Base-by-base conservation (phyloP, 1,284 basidiomycete genomes). In the Moniliella sp. region DNA sequence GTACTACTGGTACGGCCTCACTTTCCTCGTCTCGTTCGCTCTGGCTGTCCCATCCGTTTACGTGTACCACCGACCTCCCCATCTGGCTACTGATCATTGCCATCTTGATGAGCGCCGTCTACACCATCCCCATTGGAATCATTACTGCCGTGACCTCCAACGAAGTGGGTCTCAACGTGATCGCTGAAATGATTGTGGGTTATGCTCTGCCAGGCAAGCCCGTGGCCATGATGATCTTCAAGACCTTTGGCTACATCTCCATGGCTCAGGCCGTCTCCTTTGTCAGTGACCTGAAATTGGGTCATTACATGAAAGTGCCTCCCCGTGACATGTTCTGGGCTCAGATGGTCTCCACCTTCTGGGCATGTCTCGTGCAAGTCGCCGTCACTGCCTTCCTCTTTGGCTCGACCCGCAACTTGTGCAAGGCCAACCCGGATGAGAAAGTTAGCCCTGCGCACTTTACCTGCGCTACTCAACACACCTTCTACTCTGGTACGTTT, bases 281-380 rank as follows among this genome's bases (percentile, higher is more conserved):
- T 50, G 71, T 82, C 0, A 78, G 84, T 54, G 84, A 91, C 62
- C 67, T 93, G 48, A 97, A 97, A 62, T 64, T 94, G 2, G 88
- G 86, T 0, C 88, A 97, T 60, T 97, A 97, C 61, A 76, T 94
- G 68, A 97, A 97, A 63, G 71, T 94, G 9, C 80, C 86, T 0
- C 88, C 91, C 3, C 69, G 86, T 4, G 70, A 76, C 4, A 83
- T 80, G 0, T 93, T 91, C 61, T 42, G 72, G 17, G 46, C 76
- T 2, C 88, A 94, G 69, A 57, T 76, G 33, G 63, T 78, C 3
- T 71, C 77, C 4, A 78, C 78, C 0, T 45, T 71, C 10, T 45
- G 82, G 14, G 73, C 78, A 0, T 72, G 74, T 3, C 72, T 91
- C 46, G 67, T 84, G 2, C 86, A 94, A 61, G 69, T 86, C 29